phyloP scores from a whole-genome alignment of 1,284 basidiomycete genomes.

The Sanghuangporus weigelae region DNA sequence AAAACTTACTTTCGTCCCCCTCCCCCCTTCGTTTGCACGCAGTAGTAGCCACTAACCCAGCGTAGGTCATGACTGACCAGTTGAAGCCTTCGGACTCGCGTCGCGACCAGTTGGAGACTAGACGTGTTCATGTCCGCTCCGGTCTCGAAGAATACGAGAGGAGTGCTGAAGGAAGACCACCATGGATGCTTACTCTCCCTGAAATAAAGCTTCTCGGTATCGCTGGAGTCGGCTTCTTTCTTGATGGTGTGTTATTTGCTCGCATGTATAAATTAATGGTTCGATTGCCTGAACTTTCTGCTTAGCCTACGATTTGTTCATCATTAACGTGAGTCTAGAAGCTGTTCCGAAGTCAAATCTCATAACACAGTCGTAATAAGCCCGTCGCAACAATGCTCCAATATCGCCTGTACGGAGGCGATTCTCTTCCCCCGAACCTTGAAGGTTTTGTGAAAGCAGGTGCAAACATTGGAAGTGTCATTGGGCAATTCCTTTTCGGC shows the following conservation, averaged over 20 bases:
- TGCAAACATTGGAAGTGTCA: conserved; percentile 70
- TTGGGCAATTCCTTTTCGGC: conserved; percentile 68
- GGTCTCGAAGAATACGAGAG: conserved; percentile 44
- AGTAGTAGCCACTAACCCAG: background rate
- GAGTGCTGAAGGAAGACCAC: conserved; percentile 33
- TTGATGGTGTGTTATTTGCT: conserved; percentile 44
- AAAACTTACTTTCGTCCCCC: too few relatives aligned
- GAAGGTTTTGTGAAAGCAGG: conserved; percentile 63
- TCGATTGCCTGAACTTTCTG: background rate
- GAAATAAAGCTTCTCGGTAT: conserved; percentile 57
- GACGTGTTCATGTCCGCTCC: conserved; percentile 5
- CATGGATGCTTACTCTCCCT: conserved; percentile 40
- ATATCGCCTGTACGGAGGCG: conserved; percentile 59
- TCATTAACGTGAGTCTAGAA: conserved; percentile 56
- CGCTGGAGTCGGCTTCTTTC: conserved; percentile 65
- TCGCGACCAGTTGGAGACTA: background rate
- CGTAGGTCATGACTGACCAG: too few relatives aligned
- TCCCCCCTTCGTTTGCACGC: background rate
- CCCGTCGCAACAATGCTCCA: conserved; percentile 74
- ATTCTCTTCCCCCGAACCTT: conserved; percentile 47
- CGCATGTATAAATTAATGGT: conserved; percentile 11
- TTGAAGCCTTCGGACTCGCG: background rate
- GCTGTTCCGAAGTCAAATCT: background rate
- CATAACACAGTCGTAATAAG: conserved; percentile 28
- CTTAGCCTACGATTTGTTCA: conserved; percentile 69